These are phyloP conservation scores for Aspergillus steynii DNA, from an alignment of 495 filamentous ascomycete genomes.

Conservation along the genomic window DNA sequence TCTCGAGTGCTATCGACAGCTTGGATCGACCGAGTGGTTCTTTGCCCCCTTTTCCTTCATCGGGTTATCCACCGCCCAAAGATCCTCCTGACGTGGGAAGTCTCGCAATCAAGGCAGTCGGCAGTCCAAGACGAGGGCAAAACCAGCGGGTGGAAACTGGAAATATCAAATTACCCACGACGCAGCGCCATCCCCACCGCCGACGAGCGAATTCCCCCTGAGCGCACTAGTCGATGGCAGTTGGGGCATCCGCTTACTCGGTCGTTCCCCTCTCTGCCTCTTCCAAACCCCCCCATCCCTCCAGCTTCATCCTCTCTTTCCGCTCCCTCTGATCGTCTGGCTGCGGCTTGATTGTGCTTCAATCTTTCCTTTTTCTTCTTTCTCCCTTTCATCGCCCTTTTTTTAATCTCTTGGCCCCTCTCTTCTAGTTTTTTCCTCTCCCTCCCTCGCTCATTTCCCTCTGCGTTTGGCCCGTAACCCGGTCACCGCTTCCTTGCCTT, in stretches of 20 bases:
- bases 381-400: slow-evolving; percentile 2
- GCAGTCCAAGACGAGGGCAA: too few relatives aligned
- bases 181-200: background rate
- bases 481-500: slow-evolving; percentile 2
- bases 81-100: background rate
- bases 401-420: slow-evolving; percentile 1
- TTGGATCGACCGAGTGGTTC: slow-evolving; percentile 16
- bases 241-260: slow-evolving; percentile 38
- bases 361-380: slow-evolving; percentile 3
- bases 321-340: slow-evolving; percentile 13
- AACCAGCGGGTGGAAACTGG: too few relatives aligned
- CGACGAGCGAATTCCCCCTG: background rate
- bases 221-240: slow-evolving; percentile 15
- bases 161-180: background rate
- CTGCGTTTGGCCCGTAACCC: background rate
- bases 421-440: slow-evolving; percentile 1
- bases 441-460: background rate
- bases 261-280: slow-evolving; percentile 30
- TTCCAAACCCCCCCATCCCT: slow-evolving; percentile 15
- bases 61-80: slow-evolving; percentile 2
- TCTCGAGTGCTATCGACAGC: slow-evolving; percentile 17
- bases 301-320: slow-evolving; percentile 35
- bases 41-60: slow-evolving; percentile 17
- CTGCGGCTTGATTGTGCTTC: background rate
- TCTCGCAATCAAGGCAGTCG: slow-evolving; percentile 4